Evolutionary conservation across 208 protist species (phyloP), one percentile per base, ranked within the genome.

Genomic region (Naegleria lovaniensis): DNA sequence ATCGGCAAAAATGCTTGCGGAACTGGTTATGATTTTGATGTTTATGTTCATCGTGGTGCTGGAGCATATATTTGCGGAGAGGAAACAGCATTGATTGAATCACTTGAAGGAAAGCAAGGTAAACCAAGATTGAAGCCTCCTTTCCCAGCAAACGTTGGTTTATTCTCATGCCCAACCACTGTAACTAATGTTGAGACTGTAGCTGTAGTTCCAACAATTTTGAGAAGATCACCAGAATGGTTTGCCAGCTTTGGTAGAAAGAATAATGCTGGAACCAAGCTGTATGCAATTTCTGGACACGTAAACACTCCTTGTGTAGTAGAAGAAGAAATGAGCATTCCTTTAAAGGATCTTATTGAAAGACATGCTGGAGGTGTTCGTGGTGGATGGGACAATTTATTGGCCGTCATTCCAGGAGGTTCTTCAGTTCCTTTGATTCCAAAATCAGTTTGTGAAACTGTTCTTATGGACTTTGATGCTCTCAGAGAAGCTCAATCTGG

Each of bases 11-110:
- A 99, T 92, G 98, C 98, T 33, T 99, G 97, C 89, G 97, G 96
- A 86, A 97, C 95, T 83, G 98, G 99, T 36, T 99, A 97, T 90
- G 97, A 99, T 93, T 99, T 99, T 94, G 98, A 99, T 92, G 95
- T 99, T 13, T 99, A 98, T 94, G 95, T 98, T 40, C 98, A 99
- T 93, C 94, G 97, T 91, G 98, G 98, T 90, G 98, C 98, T 22
- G 99, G 99, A 25, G 99, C 99, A 29, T 99, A 99, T 94, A 99
- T 99, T 93, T 99, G 99, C 92, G 99, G 98, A 39, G 99, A 99
- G 93, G 98, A 99, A 93, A 99, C 99, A 58, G 97, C 96, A 13
- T 97, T 99, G 94, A 98, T 99, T 86, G 97, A 98, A 90, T 98
- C 95, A 83, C 90, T 99, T 40, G 98, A 99, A 92, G 98, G 98